Evolutionary conservation across 805 yeast species (phyloP).

Genomic region (Suhomyces xylopsoci): DNA sequence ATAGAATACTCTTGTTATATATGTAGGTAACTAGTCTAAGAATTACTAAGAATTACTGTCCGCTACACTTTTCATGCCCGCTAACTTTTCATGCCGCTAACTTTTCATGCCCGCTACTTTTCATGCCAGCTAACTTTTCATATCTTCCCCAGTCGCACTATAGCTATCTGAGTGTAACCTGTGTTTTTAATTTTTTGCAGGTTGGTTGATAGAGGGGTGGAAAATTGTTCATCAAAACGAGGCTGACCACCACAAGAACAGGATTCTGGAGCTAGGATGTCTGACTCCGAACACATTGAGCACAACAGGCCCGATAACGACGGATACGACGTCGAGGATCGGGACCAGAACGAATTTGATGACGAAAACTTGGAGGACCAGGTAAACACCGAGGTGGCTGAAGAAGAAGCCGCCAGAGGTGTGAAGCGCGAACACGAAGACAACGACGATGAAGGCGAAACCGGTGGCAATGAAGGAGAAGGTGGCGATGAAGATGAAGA

Average conservation of each 20-base stretch:
- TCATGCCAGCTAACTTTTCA: too few species aligned
- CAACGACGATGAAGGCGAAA: conserved; percentile 2
- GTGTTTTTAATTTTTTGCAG: background rate
- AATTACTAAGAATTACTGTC: too few species aligned
- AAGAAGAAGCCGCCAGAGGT: conserved; percentile 5
- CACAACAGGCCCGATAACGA: conserved; percentile 1
- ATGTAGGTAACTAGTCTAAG: too few species aligned
- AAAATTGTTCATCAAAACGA: background rate
- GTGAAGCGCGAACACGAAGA: background rate
- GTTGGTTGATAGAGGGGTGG: background rate
- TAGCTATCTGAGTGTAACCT: background rate
- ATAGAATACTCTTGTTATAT: too few species aligned
- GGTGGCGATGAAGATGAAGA: conserved; percentile 35
- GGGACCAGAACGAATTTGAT: conserved; percentile 10
- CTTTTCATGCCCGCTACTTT: too few species aligned
- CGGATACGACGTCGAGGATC: conserved; percentile 12
- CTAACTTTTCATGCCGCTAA: too few species aligned
- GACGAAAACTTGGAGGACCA: conserved; percentile 7
- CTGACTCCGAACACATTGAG: conserved; percentile 1
- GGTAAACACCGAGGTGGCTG: conserved; percentile 4
- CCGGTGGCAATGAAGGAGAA: conserved; percentile 3
- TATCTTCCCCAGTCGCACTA: too few species aligned
- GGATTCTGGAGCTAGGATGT: background rate
- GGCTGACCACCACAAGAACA: background rate
- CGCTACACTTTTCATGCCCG: too few species aligned